Conservation (phyloP, 345 rosid species). For the Eucalyptus paniculata region DNA sequence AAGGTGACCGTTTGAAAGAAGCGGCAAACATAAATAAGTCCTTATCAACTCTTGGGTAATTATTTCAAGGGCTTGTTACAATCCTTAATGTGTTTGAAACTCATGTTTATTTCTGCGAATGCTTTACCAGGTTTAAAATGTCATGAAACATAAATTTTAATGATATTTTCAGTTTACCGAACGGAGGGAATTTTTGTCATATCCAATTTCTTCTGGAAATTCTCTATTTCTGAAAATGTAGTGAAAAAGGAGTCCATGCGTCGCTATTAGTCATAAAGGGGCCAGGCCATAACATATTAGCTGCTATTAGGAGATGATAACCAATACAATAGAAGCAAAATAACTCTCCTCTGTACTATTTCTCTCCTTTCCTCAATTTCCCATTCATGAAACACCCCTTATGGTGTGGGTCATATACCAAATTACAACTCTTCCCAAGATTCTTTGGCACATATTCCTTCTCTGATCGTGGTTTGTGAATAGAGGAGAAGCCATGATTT, state of each 20-base stretch:
- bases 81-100: background rate
- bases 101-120: background rate
- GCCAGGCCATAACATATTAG: background rate
- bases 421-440: background rate
- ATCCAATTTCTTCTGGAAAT: background rate
- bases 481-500: background rate
- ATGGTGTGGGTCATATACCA: background rate
- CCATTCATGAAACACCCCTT: background rate
- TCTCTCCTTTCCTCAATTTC: background rate
- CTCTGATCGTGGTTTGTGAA: background rate
- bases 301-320: background rate
- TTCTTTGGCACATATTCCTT: background rate
- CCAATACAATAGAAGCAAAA: background rate
- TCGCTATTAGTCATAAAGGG: background rate
- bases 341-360: background rate
- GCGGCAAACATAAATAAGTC: slow-evolving; percentile 96
- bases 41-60: slow-evolving; percentile 86
- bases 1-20: slow-evolving; percentile 96
- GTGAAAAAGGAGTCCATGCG: background rate
- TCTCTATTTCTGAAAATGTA: background rate
- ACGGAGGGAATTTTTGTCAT: background rate
- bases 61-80: background rate
- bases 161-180: background rate
- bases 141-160: background rate
- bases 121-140: background rate